A percentile compares a stretch with the other conserved stretches of the same genome.
Evolutionary conservation across 495 filamentous ascomycete species (phyloP).

Genomic region (Hyaloscypha bicolor): DNA sequence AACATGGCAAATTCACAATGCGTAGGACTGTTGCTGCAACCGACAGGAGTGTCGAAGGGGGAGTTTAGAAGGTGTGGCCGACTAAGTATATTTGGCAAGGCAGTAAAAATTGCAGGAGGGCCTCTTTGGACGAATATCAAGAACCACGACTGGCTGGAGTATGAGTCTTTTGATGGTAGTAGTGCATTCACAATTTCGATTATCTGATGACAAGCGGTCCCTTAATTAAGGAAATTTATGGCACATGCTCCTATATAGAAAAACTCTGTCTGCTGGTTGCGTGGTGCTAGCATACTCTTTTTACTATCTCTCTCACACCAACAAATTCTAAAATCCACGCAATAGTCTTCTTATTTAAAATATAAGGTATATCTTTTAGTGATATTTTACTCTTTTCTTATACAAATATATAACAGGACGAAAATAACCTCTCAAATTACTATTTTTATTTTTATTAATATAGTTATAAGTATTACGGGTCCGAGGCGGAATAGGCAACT

Average conservation of each 20-base stretch:
- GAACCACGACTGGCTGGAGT: slow-evolving; percentile 7
- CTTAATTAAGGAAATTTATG: background rate
- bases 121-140: slow-evolving; percentile 3
- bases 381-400: slow-evolving; percentile 4
- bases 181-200: background rate
- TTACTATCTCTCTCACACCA: background rate
- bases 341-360: background rate
- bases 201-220: background rate
- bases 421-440: background rate
- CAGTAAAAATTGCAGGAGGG: background rate
- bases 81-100: background rate
- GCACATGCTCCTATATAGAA: background rate
- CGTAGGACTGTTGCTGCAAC: slow-evolving; percentile 6
- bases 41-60: slow-evolving; percentile 2
- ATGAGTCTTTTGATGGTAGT: slow-evolving; percentile 7
- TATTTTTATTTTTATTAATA: background rate
- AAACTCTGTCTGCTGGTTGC: background rate
- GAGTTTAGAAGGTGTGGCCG: slow-evolving; percentile 3
- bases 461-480: background rate
- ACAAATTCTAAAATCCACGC: background rate
- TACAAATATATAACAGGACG: background rate
- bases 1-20: background rate
- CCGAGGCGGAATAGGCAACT: background rate
- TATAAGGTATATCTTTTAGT: background rate
- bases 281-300: slow-evolving; percentile 3